Evolutionary conservation across 371 early-diverging fungal species (phyloP), one percentile per base, ranked within the genome.

Genomic region (Mortierella sp.): DNA sequence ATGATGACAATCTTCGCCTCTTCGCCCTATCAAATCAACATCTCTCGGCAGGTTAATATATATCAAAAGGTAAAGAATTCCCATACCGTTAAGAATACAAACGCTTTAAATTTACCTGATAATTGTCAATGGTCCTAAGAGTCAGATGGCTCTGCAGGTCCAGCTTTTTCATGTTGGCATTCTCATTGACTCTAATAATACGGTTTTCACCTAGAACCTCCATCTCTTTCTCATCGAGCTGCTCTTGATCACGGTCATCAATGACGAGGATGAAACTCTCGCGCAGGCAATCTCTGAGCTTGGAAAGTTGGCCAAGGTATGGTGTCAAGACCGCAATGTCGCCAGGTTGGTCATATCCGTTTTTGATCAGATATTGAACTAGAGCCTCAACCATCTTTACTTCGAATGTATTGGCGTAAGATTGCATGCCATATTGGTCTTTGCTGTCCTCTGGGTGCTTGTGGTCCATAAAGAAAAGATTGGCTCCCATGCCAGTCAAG

Each of bases 311-410:
- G 11, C 88, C 88, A 0, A 88, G 75, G 57, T 90, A 90, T 3
- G 86, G 86, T 1, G 90, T 88, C 64, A 92, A 61, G 37, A 92
- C 73, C 18, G 90, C 89, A 72, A 91, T 86, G 22, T 92, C 90
- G 9, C 77, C 77, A 11, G 85, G 83, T 60, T 83, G 39, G n/a
- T 84, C 79, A 54, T 86, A 87, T 11, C 92, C 92, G 64, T 93
- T 91, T 39, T 83, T 73, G 65, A 90, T 72, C 24, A 90, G 70
- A 62, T 89, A 85, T 22, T 78, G 55, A 0, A 86, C 84, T 11
- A 90, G 73, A 10, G 85, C 87, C 11, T 83, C 75, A 1, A 84
- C 73, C 83, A 89, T 86, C 40, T 78, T 72, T 14, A 84, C 86
- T 65, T 89, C 90, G 61, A 83, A 86, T 28, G 64, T 47, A 52